Evolutionary conservation across 1,284 basidiomycete genomes (phyloP).

Genomic region (Tremellales sp.): DNA sequence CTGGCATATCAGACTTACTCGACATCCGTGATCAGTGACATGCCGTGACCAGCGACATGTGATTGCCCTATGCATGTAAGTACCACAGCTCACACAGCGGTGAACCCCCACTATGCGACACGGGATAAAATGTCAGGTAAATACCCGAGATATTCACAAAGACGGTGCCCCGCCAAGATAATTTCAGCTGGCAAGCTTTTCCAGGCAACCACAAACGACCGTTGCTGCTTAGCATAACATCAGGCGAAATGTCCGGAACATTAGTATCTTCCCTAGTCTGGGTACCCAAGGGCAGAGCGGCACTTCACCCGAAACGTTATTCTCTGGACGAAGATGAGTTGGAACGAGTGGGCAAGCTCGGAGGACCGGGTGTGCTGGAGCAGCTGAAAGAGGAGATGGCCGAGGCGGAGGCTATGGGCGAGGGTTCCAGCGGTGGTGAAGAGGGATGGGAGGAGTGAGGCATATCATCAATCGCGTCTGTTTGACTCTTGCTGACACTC

Average conservation of each 20-base stretch:
- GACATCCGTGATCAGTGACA: slow-evolving; percentile 44
- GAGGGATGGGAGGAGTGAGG: slow-evolving; percentile 81
- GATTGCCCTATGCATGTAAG: slow-evolving; percentile 6
- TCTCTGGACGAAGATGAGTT: slow-evolving; percentile 87
- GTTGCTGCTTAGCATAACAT: not conserved
- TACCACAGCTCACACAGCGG: not conserved
- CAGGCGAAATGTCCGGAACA: slow-evolving; percentile 43
- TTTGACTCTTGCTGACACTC: not conserved
- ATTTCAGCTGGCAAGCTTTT: not conserved
- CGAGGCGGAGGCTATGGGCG: slow-evolving; percentile 49
- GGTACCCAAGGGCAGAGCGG: slow-evolving; percentile 78
- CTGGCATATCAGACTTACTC: slow-evolving; percentile 28
- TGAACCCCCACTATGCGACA: too few species aligned
- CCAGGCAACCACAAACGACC: not conserved
- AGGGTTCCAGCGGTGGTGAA: slow-evolving; percentile 61
- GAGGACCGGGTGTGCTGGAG: slow-evolving; percentile 77
- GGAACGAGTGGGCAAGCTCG: slow-evolving; percentile 81
- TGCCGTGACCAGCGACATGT: slow-evolving; percentile 47
- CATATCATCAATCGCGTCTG: not conserved
- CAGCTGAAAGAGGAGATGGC: slow-evolving; percentile 69
- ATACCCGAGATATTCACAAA: not conserved
- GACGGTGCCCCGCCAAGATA: not conserved
- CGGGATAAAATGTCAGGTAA: not conserved
- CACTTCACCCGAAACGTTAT: slow-evolving; percentile 78
- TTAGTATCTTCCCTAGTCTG: slow-evolving; percentile 59